A percentile compares a stretch with the other conserved stretches of the same genome.
phyloP scores from a whole-genome alignment of 768 basidiomycete genomes.

The Collybia nuda region DNA sequence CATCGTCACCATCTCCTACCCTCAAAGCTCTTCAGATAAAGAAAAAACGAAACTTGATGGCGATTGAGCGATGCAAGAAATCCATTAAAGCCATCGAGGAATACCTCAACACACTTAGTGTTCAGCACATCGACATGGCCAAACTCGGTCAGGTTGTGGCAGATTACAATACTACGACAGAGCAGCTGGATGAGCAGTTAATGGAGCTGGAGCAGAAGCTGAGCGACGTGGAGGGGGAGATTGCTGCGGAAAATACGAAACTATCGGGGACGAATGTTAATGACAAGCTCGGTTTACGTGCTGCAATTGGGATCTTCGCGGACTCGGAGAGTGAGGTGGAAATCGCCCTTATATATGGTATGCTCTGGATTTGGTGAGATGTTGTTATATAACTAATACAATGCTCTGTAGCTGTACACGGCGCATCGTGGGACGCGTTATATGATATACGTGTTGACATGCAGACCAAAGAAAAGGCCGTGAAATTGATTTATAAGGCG shows the following conservation, averaged over 20 bases:
- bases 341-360: slow-evolving; percentile 39
- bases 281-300: slow-evolving; percentile 26
- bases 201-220: slow-evolving; percentile 28
- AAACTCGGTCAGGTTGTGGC: slow-evolving; percentile 27
- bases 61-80: slow-evolving; percentile 27
- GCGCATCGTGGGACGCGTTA: slow-evolving; percentile 33
- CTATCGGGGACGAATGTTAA: slow-evolving; percentile 15
- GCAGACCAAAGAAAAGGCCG: slow-evolving; percentile 31
- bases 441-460: slow-evolving; percentile 43
- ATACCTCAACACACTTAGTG: slow-evolving; percentile 33
- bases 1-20: slow-evolving; percentile 21
- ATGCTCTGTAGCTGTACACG: slow-evolving; percentile 26
- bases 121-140: slow-evolving; percentile 26
- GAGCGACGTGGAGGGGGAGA: slow-evolving; percentile 17
- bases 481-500: slow-evolving; percentile 37
- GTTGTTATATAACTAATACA: not conserved
- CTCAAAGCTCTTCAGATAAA: slow-evolving; percentile 23
- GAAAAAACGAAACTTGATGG: slow-evolving; percentile 24
- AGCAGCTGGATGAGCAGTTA: slow-evolving; percentile 29
- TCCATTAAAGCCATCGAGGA: slow-evolving; percentile 26
- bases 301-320: slow-evolving; percentile 34
- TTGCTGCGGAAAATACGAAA: slow-evolving; percentile 20
- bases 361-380: not conserved
- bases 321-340: slow-evolving; percentile 34
- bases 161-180: slow-evolving; percentile 30